Evolutionary conservation across 129 eudicot genomes (phyloP).

Genomic region (Arctium lappa): DNA sequence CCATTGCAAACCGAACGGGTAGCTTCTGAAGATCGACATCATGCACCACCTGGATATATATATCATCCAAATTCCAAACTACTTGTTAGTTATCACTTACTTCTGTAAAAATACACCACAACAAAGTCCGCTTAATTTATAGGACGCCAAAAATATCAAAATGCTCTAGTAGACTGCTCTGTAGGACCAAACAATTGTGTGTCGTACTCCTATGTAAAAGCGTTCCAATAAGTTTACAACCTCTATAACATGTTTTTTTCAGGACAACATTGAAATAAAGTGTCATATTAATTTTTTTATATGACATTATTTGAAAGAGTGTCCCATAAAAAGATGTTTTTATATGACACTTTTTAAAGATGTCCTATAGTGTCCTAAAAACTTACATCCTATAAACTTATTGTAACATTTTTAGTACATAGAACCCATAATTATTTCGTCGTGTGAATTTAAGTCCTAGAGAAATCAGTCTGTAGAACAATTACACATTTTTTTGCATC

Average conservation of each 20-base stretch:
- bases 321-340: neutral
- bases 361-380: neutral
- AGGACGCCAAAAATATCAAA: neutral
- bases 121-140: neutral
- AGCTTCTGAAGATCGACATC: slow-evolving; percentile 85
- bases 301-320: neutral
- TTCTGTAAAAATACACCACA: neutral
- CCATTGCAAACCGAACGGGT: slow-evolving; percentile 90
- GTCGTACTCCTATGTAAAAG: neutral
- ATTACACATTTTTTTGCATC: neutral
- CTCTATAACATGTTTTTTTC: no score
- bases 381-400: neutral
- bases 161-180: neutral
- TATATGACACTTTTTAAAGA: neutral
- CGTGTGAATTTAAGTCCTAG: neutral
- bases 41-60: slow-evolving; percentile 62
- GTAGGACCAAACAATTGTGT: no score
- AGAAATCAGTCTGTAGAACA: neutral
- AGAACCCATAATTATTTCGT: neutral
- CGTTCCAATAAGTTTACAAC: neutral
- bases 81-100: neutral
- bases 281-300: no score
- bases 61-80: neutral
- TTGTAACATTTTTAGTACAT: neutral
- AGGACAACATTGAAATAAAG: neutral